Base-by-base conservation (phyloP, 1,139 yeast species). In the Blastobotrys malaysiensis region DNA sequence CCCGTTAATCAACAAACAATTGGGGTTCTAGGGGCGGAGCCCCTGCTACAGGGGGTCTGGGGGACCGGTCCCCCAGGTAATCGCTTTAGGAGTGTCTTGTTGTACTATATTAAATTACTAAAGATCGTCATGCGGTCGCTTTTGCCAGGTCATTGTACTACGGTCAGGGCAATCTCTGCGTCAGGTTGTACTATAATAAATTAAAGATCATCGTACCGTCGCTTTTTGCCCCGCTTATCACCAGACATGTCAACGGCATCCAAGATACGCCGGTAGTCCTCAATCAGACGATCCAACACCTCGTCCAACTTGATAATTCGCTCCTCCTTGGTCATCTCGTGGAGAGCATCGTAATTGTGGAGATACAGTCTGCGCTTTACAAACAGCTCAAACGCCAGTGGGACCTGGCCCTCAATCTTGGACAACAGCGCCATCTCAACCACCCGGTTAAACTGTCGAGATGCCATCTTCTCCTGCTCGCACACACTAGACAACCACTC, bases 331-430 rank as follows among this genome's bases (percentile, higher is more conserved):
- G 85, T 91, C 69, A 89, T 73, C 7, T 83, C 86, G 39, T 72
- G 73, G 58, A 93, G 74, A 0, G 89, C 93, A 57, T 90, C 97
- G 62, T 76, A 80, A 69, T 93, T 93, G 66, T 89, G 86, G 54
- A 81, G 78, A 65, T 77, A 91, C 31, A 93, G 70, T 59, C 97
- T 76, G 60, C 76, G 78, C 69, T 90, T 91, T 57, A 91, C 84
- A 59, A 79, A 78, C 48, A 84, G 66, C 53, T 95, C 74, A 18
- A 82, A 74, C 19, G 74, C 73, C 51, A 72, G 66, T n/a, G 60
- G 59, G 11, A 54, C 45, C n/a, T 54, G 58, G 11, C 69, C 67
- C 2, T 63, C 55, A 11, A 59, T 55, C 22, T 75, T 69, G 61
- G 80, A 76, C 20, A 87, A 72, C 44, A 86, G 71, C 1, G 81